Conservation (phyloP, 2,329 filamentous ascomycete genomes). For the Chrysoporthe cubensis region DNA sequence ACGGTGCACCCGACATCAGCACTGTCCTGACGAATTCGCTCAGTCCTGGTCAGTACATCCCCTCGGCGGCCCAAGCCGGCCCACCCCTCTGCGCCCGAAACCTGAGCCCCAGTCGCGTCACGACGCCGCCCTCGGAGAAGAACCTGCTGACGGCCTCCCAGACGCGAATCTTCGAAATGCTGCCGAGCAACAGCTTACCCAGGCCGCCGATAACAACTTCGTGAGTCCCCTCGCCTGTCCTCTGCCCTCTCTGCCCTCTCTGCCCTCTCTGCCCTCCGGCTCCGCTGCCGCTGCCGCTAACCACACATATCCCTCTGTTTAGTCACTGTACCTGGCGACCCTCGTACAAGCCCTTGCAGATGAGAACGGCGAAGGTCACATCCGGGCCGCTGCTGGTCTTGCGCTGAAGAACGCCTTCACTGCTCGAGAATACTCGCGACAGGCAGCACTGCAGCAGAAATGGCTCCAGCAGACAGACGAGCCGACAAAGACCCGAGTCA, state of each 20-base stretch:
- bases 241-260: slow-evolving; percentile 27
- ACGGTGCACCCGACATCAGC: slow-evolving; percentile 85
- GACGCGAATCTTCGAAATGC: slow-evolving; percentile 88
- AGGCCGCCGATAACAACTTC: slow-evolving; percentile 94
- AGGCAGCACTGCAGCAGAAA: slow-evolving; percentile 90
- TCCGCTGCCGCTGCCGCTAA: slow-evolving; percentile 20
- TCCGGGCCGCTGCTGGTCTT: slow-evolving; percentile 92
- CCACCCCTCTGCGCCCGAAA: slow-evolving; percentile 19
- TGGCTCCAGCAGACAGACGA: slow-evolving; percentile 85
- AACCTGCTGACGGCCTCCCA: slow-evolving; percentile 47
- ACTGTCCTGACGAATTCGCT: slow-evolving; percentile 97
- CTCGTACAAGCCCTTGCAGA: slow-evolving; percentile 95
- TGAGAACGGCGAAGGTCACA: slow-evolving; percentile 78
- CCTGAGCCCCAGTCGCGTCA: slow-evolving; percentile 29
- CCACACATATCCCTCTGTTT: slow-evolving; percentile 29
- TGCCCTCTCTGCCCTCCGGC: slow-evolving; percentile 10
- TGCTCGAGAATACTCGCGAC: slow-evolving; percentile 83
- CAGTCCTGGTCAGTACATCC: slow-evolving; percentile 75
- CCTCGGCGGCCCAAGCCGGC: slow-evolving; percentile 19
- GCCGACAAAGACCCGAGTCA: slow-evolving; percentile 84
- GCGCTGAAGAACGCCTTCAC: slow-evolving; percentile 98
- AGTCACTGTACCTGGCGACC: slow-evolving; percentile 91
- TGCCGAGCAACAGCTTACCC: slow-evolving; percentile 91
- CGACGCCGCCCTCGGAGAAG: slow-evolving; percentile 23
- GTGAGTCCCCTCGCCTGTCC: slow-evolving; percentile 57